Evolutionary conservation across 768 basidiomycete genomes (phyloP), one percentile per base, ranked within the genome.

Genomic region (Psilocybe azurescens): DNA sequence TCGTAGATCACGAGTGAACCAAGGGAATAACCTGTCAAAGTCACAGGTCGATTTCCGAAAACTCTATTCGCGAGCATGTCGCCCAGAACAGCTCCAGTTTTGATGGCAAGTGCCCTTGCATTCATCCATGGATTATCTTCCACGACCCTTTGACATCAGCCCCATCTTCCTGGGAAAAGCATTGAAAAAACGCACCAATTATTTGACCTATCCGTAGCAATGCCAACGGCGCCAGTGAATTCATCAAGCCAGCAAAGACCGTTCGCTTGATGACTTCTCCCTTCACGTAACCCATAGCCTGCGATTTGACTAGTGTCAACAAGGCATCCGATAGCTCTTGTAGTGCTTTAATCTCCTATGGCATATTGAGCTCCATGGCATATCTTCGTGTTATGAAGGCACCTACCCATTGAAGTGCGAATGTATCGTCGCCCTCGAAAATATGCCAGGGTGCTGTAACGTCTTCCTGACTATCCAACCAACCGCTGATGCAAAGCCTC

Each of bases 111-210:
- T n/a, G 83, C 78, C 61, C 75, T 79, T 10, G 84, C 77, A 66
- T 83, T 84, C 81, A 82, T 82, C 84, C 85, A 86, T 2, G 85
- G 85, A 68, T 86, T 87, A 71, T 86, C 85, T 86, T 46, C 36
- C 14, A 32, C 8, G 41, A 14, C 6, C 24, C 52, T 49, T 41
- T 18, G 14, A 33, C 44, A 30, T 30, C 46, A 49, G 60, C 63
- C 48, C 33, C 56, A 38, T 20, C 18, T 32, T 58, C 5, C 33
- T 18, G 16, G 7, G 32, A 33, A 24, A 55, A 36, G 28, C 39
- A n/a, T 36, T 2, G 3, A 44, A 9, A 24, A 16, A 36, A 69
- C 77, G 52, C 65, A 82, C 86, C 85, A 49, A 86, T 82, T 38
- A 86, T 81, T 64, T 82, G 77, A 6, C 82, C 83, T 46, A 87